Conservation (phyloP, 106 monocot genomes). For the Allium fistulosum region DNA sequence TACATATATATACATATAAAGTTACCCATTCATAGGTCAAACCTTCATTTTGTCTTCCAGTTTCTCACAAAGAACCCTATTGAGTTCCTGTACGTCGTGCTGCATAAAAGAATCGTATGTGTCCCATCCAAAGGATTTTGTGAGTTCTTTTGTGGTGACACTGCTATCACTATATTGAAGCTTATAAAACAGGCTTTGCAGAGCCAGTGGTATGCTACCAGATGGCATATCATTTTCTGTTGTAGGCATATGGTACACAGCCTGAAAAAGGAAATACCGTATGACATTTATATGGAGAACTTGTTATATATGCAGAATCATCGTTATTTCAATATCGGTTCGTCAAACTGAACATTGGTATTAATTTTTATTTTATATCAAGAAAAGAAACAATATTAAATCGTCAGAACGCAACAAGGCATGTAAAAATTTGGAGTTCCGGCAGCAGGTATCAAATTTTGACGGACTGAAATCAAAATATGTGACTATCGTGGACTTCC, state of each 20-base stretch:
- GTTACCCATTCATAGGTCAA: neutral
- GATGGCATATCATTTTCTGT: constrained; percentile 83
- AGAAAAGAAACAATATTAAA: too few species aligned
- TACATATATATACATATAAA: too few species aligned
- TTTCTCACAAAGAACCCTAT: constrained; percentile 65
- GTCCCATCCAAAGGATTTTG: constrained; percentile 45
- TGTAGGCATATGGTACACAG: constrained; percentile 90
- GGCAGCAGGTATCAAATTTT: too few species aligned
- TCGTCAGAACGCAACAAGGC: too few species aligned
- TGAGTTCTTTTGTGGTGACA: constrained; percentile 50
- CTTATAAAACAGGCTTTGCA: constrained; percentile 65
- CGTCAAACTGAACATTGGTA: too few species aligned
- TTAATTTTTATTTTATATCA: too few species aligned
- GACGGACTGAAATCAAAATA: too few species aligned
- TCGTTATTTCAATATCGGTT: too few species aligned
- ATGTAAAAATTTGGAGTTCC: too few species aligned
- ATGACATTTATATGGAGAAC: too few species aligned
- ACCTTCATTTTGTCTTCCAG: constrained; percentile 91
- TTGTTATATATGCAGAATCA: too few species aligned
- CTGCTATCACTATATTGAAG: constrained; percentile 61
- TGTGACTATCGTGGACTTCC: too few species aligned
- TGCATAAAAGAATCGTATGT: constrained; percentile 52
- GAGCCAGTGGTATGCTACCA: constrained; percentile 73
- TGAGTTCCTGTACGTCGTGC: constrained; percentile 74
- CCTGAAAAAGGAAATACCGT: constrained; percentile 24